A percentile compares a stretch with the other conserved stretches of the same genome.
These are phyloP conservation scores for Radiomyces spectabilis DNA, from an alignment of 192 early-diverging fungal genomes.

Conservation along the genomic window DNA sequence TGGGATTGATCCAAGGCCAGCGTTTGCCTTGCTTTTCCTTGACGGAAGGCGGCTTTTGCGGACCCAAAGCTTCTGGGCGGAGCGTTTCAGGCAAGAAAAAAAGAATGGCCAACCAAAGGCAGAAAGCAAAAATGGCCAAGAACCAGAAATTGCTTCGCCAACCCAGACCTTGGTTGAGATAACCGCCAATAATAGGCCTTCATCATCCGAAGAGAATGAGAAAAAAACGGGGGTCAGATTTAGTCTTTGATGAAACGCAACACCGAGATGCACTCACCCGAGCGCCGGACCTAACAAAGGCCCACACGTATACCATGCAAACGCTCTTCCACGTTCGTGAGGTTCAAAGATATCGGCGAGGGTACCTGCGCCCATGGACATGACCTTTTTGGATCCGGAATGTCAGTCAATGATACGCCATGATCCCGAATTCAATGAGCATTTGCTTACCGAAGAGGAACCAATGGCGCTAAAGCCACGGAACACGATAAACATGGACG, in stretches of 20 bases:
- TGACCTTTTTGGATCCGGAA: not conserved
- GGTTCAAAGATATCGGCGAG: conserved; percentile 15
- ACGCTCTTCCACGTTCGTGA: conserved; percentile 14
- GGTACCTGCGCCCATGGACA: conserved; percentile 19
- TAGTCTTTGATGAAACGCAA: not conserved
- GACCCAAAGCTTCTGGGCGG: conserved; percentile 1
- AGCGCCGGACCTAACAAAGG: conserved; percentile 18
- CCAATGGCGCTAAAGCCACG: conserved; percentile 18
- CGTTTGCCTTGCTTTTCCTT: not conserved
- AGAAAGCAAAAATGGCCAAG: conserved; percentile 11
- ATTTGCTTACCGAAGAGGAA: conserved; percentile 3
- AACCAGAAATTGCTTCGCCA: conserved; percentile 32
- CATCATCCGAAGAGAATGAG: not conserved
- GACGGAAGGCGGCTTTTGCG: not conserved
- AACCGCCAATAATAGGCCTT: conserved; percentile 29
- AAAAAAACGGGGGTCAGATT: not conserved
- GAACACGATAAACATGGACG: conserved; percentile 13
- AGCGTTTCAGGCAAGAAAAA: conserved; percentile 28
- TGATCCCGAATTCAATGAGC: no score
- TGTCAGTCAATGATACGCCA: no score
- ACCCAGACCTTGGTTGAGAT: conserved; percentile 25
- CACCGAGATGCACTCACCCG: no score
- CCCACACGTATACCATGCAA: conserved; percentile 17
- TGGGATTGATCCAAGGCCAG: conserved; percentile 2
- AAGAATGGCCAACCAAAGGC: conserved; percentile 10